These are phyloP conservation scores for Theileria annulata DNA, from an alignment of 169 alveolate species.

Conservation along the genomic window DNA sequence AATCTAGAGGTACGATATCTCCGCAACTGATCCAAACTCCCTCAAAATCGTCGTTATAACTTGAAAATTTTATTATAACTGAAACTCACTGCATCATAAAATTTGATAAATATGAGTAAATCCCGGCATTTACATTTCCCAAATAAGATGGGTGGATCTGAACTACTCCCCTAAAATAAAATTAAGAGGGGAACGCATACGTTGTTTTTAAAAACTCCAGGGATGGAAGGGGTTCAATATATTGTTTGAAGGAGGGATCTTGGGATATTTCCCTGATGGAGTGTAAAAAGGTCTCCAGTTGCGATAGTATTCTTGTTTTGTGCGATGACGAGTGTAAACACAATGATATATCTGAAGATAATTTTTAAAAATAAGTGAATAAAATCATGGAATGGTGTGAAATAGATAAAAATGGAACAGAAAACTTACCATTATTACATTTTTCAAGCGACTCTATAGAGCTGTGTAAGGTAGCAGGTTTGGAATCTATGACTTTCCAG, in stretches of 20 bases:
- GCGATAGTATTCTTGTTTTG: constrained; percentile 44
- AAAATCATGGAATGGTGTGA: background rate
- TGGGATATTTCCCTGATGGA: constrained; percentile 43
- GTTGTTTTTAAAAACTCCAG: constrained; percentile 27
- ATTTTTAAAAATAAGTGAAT: background rate
- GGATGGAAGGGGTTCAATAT: constrained; percentile 31
- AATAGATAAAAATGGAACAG: background rate
- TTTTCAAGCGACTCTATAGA: constrained; percentile 42
- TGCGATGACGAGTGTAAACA: constrained; percentile 11
- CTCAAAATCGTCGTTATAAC: constrained; percentile 56
- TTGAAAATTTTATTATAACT: background rate
- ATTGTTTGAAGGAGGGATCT: constrained; percentile 5
- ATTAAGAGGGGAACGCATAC: constrained; percentile 1
- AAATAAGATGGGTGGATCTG: constrained; percentile 65
- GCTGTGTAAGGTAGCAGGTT: constrained; percentile 55
- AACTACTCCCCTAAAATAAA: constrained; percentile 45
- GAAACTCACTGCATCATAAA: constrained; percentile 61
- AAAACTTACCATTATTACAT: constrained; percentile 44
- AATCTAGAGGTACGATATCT: constrained; percentile 37
- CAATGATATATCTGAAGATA: constrained; percentile 36
- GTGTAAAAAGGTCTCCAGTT: constrained; percentile 30
- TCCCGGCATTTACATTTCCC: constrained; percentile 51
- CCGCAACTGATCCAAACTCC: constrained; percentile 68
- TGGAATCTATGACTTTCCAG: constrained; percentile 47
- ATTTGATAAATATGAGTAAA: constrained; percentile 55